These are phyloP conservation scores for Aspergillus hiratsukae DNA, from an alignment of 2,329 filamentous ascomycete species.

Conservation along the genomic window DNA sequence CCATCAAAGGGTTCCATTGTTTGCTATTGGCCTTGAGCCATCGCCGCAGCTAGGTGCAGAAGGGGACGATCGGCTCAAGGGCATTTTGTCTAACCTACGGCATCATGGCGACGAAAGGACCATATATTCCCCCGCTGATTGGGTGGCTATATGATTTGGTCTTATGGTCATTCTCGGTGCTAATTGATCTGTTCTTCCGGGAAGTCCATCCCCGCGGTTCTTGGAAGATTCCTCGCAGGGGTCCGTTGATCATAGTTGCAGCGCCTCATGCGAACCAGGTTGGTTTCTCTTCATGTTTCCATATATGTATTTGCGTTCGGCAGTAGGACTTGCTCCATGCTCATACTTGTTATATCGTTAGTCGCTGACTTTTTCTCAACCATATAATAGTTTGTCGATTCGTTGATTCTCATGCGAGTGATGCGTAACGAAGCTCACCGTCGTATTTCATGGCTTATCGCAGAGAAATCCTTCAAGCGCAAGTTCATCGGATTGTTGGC, in stretches of 20 bases:
- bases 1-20: not conserved
- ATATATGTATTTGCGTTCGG: not conserved
- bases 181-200: constrained; percentile 95
- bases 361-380: not conserved
- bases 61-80: not conserved
- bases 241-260: constrained; percentile 90
- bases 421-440: constrained; percentile 81
- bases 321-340: not conserved
- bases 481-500: constrained; percentile 85
- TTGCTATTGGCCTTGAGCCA: not conserved
- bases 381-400: constrained; percentile 75
- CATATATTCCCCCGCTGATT: constrained; percentile 42
- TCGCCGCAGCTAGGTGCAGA: not conserved
- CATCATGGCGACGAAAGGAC: constrained; percentile 33
- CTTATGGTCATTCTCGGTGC: constrained; percentile 53
- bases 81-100: not conserved
- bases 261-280: constrained; percentile 96
- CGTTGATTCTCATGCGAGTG: constrained; percentile 85
- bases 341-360: constrained; percentile 1
- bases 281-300: not conserved
- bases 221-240: constrained; percentile 87
- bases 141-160: constrained; percentile 49
- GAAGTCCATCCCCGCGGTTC: constrained; percentile 92
- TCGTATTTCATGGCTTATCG: constrained; percentile 87
- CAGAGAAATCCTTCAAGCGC: constrained; percentile 89